Percentiles rank a stretch among this genome's conserved stretches.
These are phyloP conservation scores for Mycena leptocephala DNA, from an alignment of 768 basidiomycete species.

Conservation along the genomic window DNA sequence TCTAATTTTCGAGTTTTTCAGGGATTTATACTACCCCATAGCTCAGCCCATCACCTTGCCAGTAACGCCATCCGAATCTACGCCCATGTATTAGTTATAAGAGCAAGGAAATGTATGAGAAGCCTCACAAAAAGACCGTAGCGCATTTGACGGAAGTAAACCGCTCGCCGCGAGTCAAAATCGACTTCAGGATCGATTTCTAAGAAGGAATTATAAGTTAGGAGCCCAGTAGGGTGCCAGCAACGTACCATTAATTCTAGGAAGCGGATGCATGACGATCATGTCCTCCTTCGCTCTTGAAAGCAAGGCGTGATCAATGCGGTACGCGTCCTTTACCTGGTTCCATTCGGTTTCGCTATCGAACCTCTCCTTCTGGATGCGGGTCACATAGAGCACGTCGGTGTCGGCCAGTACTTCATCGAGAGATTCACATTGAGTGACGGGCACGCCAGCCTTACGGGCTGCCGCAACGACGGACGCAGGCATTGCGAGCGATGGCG, in stretches of 20 bases:
- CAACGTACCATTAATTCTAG: constrained; percentile 85
- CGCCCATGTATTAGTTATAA: neutral
- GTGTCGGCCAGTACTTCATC: constrained; percentile 94
- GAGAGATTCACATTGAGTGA: constrained; percentile 88
- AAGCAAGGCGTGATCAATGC: constrained; percentile 94
- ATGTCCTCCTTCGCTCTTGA: constrained; percentile 95
- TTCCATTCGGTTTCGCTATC: constrained; percentile 87
- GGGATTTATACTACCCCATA: neutral
- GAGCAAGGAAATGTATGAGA: neutral
- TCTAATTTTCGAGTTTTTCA: neutral
- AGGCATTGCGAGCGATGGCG: constrained; percentile 91
- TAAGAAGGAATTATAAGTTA: constrained; percentile 49
- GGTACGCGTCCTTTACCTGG: constrained; percentile 92
- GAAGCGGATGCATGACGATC: constrained; percentile 99
- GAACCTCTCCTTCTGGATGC: constrained; percentile 97
- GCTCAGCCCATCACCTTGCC: constrained; percentile 68
- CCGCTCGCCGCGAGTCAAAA: constrained; percentile 93
- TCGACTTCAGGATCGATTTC: constrained; percentile 99
- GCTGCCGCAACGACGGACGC: constrained; percentile 87
- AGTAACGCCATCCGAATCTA: constrained; percentile 89
- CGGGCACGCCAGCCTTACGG: constrained; percentile 85
- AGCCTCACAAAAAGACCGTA: constrained; percentile 96
- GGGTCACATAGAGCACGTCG: constrained; percentile 97
- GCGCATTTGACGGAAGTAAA: constrained; percentile 99
- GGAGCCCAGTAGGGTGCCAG: neutral